Conservation (phyloP, 2,329 filamentous ascomycete species). For the Alternaria triticina region DNA sequence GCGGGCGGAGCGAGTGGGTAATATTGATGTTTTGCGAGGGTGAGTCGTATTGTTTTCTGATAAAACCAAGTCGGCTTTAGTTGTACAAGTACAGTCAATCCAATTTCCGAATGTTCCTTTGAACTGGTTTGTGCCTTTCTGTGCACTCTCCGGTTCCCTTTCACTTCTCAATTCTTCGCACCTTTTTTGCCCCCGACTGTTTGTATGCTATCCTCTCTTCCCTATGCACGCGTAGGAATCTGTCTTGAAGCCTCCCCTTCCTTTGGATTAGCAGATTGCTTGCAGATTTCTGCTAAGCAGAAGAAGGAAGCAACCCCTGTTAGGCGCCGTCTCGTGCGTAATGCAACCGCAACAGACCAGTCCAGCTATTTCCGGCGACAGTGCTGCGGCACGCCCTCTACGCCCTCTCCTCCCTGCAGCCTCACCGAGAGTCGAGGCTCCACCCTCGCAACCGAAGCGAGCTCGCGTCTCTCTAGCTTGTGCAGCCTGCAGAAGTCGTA, state of each 20-base stretch:
- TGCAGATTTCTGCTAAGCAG: not conserved
- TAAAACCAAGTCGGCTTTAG: not conserved
- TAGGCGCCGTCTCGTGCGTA: not conserved
- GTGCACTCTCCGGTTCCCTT: not conserved
- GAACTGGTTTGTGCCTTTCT: not conserved
- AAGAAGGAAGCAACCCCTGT: not conserved
- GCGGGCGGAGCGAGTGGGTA: not conserved
- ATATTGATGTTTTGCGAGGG: not conserved
- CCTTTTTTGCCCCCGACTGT: not conserved
- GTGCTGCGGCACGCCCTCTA: conserved; percentile 9
- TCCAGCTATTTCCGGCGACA: conserved; percentile 2
- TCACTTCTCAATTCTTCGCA: not conserved
- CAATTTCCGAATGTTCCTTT: not conserved
- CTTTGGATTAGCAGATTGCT: not conserved
- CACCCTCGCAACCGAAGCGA: conserved; percentile 14
- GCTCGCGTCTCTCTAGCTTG: conserved; percentile 23
- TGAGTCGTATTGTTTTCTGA: not conserved
- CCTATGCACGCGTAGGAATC: not conserved
- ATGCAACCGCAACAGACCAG: conserved; percentile 3
- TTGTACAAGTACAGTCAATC: not conserved
- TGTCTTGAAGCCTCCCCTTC: not conserved
- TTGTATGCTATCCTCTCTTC: not conserved
- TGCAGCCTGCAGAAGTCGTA: conserved; percentile 23
- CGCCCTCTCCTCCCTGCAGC: conserved; percentile 21
- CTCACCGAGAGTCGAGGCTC: conserved; percentile 7